Evolutionary conservation across 495 filamentous ascomycete species (phyloP), one percentile per base, ranked within the genome.

Genomic region (Lichina pygmaea): DNA sequence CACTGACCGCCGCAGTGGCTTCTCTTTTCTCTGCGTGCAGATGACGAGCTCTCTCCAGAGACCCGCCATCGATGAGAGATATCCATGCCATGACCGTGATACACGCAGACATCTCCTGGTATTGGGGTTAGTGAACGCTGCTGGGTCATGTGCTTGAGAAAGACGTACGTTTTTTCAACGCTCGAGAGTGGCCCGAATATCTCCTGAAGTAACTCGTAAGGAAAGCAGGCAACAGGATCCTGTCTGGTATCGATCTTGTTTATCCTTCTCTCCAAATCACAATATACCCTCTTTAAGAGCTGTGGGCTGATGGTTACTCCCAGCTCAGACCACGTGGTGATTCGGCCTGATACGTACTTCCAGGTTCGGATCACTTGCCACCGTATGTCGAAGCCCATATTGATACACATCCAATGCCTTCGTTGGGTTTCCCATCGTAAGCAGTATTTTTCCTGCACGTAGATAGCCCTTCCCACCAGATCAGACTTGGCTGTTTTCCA

Each of bases 361-460:
- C 47, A 62, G 66, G 24, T 64, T 55, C 33, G 57, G 51, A 49
- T 70, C 61, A 13, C 57, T 51, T 8, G 55, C 48, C 5, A 62
- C 55, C 13, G 77, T 56, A 33, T 57, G 62, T 43, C 62, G 62
- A 37, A 77, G 52, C 6, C 67, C 77, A 54, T 71, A 71, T n/a
- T 61, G 56, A 51, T 79, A 80, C 0, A 78, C 60, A n/a, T 65
- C 59, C 12, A 70, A 49, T 5, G 76, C 77, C 33, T 65, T 62
- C 6, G 65, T 58, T 7, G 57, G 53, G 47, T 66, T 74, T 5
- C 63, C 63, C 50, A 70, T 62, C 41, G 74, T 56, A 13, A 72
- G 56, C 6, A 81, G 62, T 4, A 73, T 58, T 49, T 75, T 73
- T 7, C 65, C 77, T 16, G 68, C 65, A n/a, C 75, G 69, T 10